phyloP scores from a whole-genome alignment of 164 flowering plant genomes.

The Stephania yunnanensis region DNA sequence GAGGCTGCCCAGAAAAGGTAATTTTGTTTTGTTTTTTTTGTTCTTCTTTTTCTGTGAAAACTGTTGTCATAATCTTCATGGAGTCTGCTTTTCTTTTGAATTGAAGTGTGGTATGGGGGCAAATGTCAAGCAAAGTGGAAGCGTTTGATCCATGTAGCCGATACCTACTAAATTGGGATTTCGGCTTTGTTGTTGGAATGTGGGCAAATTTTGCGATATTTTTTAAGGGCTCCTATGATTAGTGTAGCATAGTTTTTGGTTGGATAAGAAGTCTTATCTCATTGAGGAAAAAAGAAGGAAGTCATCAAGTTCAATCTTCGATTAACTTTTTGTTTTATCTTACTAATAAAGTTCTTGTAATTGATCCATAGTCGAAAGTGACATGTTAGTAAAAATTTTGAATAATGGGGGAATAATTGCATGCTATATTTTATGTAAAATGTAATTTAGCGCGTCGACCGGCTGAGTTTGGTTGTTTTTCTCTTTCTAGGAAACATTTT shows the following conservation, averaged over 20 bases:
- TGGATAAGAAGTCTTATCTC: not conserved
- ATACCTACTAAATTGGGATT: too few relatives aligned
- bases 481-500: not conserved
- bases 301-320: not conserved
- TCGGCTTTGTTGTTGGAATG: not conserved
- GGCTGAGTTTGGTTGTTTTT: not conserved
- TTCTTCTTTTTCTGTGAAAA: too few relatives aligned
- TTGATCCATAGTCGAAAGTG: not conserved
- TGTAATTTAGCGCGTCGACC: not conserved
- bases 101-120: not conserved
- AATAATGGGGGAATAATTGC: not conserved
- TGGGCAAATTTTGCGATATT: not conserved
- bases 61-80: not conserved
- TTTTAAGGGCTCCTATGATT: not conserved
- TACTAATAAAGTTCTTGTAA: too few relatives aligned
- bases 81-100: not conserved
- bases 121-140: not conserved
- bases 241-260: not conserved
- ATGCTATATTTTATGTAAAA: not conserved
- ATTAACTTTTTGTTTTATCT: not conserved
- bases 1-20: constrained; percentile 83
- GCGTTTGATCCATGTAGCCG: too few relatives aligned
- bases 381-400: too few relatives aligned
- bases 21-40: constrained; percentile 8
- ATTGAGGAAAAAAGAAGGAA: not conserved